Percentiles rank a stretch among this genome's conserved stretches.
Conservation (phyloP, 106 monocot genomes). For the Allium sativum region DNA sequence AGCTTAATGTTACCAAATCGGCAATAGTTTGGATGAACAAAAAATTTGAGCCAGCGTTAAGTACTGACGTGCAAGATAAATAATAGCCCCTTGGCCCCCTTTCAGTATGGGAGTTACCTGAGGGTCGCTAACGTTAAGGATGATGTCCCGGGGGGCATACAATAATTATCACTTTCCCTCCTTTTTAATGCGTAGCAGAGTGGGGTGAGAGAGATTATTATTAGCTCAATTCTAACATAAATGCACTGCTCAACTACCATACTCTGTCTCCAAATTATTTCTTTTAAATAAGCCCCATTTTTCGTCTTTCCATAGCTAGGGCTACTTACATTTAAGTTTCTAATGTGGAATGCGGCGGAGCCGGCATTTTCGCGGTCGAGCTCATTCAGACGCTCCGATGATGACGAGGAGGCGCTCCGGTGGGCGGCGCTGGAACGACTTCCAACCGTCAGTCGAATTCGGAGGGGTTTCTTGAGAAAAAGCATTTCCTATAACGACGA, state of each 20-base stretch:
- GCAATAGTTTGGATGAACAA: no score
- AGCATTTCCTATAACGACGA: not conserved
- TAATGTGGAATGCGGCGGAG: constrained; percentile 66
- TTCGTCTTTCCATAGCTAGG: not conserved
- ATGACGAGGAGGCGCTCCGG: constrained; percentile 77
- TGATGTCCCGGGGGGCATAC: no score
- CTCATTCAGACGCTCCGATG: constrained; percentile 46
- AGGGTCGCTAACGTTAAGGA: no score
- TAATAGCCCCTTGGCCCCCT: no score
- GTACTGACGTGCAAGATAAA: no score
- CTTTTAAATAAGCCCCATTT: constrained; percentile 11
- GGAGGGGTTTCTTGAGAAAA: constrained; percentile 47
- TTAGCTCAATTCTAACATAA: constrained; percentile 4
- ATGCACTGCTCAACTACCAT: constrained; percentile 25
- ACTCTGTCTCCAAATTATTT: not conserved
- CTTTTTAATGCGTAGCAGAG: no score
- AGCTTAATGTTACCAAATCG: no score
- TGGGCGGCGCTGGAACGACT: constrained; percentile 94
- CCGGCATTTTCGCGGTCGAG: constrained; percentile 68
- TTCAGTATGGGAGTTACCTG: no score
- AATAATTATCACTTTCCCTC: no score
- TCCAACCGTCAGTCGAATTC: constrained; percentile 52
- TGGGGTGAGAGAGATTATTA: no score
- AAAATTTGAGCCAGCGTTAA: no score
- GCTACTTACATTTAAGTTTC: not conserved